Base-by-base conservation (phyloP, 2,329 filamentous ascomycete genomes). In the Venturia asperata region DNA sequence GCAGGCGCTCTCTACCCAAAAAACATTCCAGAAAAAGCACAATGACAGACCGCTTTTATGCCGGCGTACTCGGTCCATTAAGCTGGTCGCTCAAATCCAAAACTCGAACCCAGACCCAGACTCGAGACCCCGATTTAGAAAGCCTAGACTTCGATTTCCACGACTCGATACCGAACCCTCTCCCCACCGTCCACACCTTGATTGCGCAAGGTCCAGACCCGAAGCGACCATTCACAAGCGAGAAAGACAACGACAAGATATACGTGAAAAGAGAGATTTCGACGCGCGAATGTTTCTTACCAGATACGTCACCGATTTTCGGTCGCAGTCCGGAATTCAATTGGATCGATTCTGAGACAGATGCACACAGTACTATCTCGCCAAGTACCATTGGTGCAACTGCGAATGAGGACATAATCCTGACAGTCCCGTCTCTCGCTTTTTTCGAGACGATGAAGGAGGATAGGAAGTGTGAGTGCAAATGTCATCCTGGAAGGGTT, bases 141-240 rank as follows among this genome's bases (percentile, higher is more conserved):
- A 58, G 52, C 27, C 2, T 37, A 21, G 52, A 58, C 30, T 37
- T 37, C 11, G 52, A 37, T 11, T 37, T 58, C 52, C 52, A 58
- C 52, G 52, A 58, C 52, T n/a, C 52, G 30, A 58, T 58, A 5
- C 52, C 52, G 13, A 58, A 58, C 37, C 52, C 52, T 9, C 13
- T 37, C 5, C 52, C 52, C 7, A 58, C 30, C 10, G 30, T 58
- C 15, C 52, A 58, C 15, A 58, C 52, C 5, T 24, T 58, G 52
- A 37, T 58, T 11, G 52, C 52, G 17, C 52, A 58, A 58, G 52
- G 52, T 5, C 52, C 52, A 9, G 17, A 37, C 37, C 15, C 52
- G 13, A 34, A 37, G 30, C 37, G 52, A 37, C 52, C 52, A 37
- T n/a, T 5, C 30, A 39, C 52, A 37, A 37, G 27, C 7, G 52